Evolutionary conservation across 768 basidiomycete species (phyloP).

Genomic region (Leccinum aurantiacum): DNA sequence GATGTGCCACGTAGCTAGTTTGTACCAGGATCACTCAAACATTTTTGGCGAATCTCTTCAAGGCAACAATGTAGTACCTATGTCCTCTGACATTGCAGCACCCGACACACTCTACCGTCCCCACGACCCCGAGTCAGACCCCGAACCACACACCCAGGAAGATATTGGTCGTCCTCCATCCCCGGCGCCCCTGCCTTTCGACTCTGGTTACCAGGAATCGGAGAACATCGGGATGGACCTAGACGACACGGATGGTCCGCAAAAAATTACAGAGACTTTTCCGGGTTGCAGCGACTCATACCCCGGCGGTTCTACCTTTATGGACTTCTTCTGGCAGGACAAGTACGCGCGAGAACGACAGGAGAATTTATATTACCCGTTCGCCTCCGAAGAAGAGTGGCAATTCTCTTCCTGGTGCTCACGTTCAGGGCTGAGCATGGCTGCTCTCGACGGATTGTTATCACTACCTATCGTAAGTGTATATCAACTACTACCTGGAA

Average conservation of each 20-base stretch:
- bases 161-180: not conserved
- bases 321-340: conserved; percentile 4
- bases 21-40: not conserved
- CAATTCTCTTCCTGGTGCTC: not conserved
- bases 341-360: not conserved
- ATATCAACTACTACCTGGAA: not conserved
- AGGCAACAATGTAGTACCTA: not conserved
- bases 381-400: not conserved
- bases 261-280: not conserved
- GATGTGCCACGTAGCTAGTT: not conserved
- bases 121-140: not conserved
- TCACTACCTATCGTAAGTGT: not conserved
- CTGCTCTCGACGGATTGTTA: not conserved
- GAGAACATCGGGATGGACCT: not conserved
- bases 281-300: not conserved
- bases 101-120: not conserved
- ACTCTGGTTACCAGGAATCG: not conserved
- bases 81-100: not conserved
- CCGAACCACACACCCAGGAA: not conserved
- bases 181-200: not conserved
- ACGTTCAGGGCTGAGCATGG: not conserved
- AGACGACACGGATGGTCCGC: not conserved
- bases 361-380: not conserved
- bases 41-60: not conserved
- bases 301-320: not conserved